Percentiles rank a stretch among this genome's conserved stretches.
Conservation (phyloP, 768 basidiomycete genomes). For the Trametes elegans region DNA sequence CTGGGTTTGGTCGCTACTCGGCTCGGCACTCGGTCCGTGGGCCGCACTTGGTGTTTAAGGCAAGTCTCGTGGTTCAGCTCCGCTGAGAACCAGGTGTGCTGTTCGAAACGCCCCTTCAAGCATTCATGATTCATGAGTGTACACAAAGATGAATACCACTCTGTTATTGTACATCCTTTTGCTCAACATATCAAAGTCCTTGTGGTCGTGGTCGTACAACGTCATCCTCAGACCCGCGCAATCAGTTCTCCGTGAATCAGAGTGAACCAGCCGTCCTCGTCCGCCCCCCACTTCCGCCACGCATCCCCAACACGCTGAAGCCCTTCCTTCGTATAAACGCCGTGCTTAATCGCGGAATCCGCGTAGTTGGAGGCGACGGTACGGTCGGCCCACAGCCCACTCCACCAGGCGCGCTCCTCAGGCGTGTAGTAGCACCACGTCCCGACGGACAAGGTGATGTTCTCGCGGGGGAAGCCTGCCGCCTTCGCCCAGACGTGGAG, state of each 20-base stretch:
- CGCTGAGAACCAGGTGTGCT: no score
- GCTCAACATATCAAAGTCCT: background rate
- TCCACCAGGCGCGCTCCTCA: slow-evolving; percentile 40
- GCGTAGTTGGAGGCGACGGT: slow-evolving; percentile 35
- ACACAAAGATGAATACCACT: no score
- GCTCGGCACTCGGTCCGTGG: background rate
- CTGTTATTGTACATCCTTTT: no score
- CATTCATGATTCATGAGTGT: no score
- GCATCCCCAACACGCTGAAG: slow-evolving; percentile 9
- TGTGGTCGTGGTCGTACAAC: background rate
- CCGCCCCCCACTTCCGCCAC: slow-evolving; percentile 16
- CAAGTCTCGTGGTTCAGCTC: background rate
- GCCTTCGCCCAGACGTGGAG: slow-evolving; percentile 37
- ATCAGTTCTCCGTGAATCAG: slow-evolving; percentile 19
- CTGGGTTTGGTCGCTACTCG: background rate
- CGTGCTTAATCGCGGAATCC: slow-evolving; percentile 27
- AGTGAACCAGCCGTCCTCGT: slow-evolving; percentile 22
- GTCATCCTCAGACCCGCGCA: background rate
- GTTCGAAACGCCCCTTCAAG: no score
- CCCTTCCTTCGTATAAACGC: slow-evolving; percentile 10
- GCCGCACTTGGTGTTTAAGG: background rate
- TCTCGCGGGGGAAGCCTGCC: slow-evolving; percentile 34
- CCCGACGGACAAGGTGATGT: slow-evolving; percentile 31
- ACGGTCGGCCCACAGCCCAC: slow-evolving; percentile 39
- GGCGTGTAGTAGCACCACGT: slow-evolving; percentile 37